Conservation (phyloP, 331 rosid species). For the Malus hybrid region DNA sequence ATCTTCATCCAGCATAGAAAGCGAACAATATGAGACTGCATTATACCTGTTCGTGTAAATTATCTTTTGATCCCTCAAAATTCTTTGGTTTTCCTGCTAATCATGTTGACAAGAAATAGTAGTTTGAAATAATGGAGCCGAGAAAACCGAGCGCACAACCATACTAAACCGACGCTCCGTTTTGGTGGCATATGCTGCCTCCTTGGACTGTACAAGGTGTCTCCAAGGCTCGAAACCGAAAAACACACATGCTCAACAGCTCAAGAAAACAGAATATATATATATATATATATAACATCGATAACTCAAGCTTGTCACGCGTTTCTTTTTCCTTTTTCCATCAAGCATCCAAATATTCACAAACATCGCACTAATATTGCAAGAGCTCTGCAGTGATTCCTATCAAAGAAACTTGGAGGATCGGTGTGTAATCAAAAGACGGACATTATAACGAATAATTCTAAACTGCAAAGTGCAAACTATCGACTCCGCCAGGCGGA, state of each 20-base stretch:
- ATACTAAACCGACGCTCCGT: too few species aligned
- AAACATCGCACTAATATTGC: background rate
- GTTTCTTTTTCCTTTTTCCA: background rate
- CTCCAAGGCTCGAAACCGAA: background rate
- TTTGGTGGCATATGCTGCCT: too few species aligned
- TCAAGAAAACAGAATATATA: background rate
- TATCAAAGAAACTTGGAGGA: background rate
- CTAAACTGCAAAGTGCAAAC: background rate
- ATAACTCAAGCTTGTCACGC: background rate
- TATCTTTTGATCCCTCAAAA: background rate
- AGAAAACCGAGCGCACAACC: too few species aligned
- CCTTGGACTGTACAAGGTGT: background rate
- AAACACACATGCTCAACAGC: background rate
- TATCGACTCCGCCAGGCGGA: constrained; percentile 79
- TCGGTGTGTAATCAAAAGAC: background rate
- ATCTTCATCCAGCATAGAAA: background rate
- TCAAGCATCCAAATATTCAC: background rate
- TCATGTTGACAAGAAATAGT: too few species aligned
- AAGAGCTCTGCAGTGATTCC: background rate
- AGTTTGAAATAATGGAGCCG: too few species aligned
- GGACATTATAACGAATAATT: background rate
- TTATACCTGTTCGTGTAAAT: background rate
- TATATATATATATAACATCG: background rate
- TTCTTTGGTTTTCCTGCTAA: too few species aligned
- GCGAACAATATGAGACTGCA: background rate